Evolutionary conservation across 2,329 filamentous ascomycete species (phyloP).

Genomic region (Trichoderma sp.): DNA sequence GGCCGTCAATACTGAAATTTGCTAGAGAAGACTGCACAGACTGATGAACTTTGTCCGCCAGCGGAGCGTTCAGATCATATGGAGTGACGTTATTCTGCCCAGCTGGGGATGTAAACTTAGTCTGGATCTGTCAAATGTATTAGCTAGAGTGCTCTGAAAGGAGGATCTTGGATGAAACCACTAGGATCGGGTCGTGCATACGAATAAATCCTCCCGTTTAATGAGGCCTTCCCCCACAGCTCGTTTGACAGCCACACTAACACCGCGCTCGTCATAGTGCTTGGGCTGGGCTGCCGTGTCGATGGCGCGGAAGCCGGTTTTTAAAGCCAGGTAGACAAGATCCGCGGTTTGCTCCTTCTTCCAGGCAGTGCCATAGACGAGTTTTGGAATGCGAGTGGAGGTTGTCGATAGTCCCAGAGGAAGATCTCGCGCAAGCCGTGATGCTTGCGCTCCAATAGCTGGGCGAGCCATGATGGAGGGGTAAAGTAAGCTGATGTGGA

Average conservation of each 20-base stretch:
- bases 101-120: slow-evolving; percentile 69
- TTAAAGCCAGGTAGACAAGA: slow-evolving; percentile 66
- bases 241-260: slow-evolving; percentile 63
- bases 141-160: no score
- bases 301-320: slow-evolving; percentile 66
- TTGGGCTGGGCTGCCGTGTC: slow-evolving; percentile 77
- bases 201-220: slow-evolving; percentile 57
- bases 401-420: slow-evolving; percentile 32
- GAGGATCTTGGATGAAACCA: no score
- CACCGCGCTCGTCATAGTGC: slow-evolving; percentile 72
- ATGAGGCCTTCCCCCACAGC: slow-evolving; percentile 60
- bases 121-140: no score
- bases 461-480: slow-evolving; percentile 22
- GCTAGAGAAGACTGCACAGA: slow-evolving; percentile 65
- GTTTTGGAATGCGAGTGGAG: slow-evolving; percentile 44
- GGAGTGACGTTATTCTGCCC: slow-evolving; percentile 62
- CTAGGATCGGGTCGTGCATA: slow-evolving; percentile 35
- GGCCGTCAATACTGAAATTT: slow-evolving; percentile 52
- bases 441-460: slow-evolving; percentile 28
- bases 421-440: slow-evolving; percentile 35
- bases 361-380: slow-evolving; percentile 83
- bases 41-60: slow-evolving; percentile 62
- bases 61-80: slow-evolving; percentile 56
- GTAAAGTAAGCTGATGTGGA: neutral
- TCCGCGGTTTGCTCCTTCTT: slow-evolving; percentile 67